Conservation (phyloP, 768 basidiomycete species). For the Leucosporidium creatinivorum region DNA sequence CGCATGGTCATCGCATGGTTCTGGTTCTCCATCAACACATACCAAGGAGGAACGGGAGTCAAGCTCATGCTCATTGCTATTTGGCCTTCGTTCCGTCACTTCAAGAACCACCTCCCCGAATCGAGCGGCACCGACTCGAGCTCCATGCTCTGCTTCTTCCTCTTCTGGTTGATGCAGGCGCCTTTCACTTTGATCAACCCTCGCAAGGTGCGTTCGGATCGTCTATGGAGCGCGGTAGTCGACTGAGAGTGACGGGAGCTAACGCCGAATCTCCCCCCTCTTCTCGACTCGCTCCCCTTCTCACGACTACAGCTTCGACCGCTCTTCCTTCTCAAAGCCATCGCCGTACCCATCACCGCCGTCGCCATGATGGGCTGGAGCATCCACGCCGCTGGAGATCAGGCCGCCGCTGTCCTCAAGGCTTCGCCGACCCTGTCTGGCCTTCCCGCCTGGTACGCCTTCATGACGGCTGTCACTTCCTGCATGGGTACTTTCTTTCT, state of each 20-base stretch:
- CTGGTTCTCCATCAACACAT: conserved; percentile 20
- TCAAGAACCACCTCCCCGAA: conserved; percentile 36
- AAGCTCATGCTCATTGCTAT: conserved; percentile 29
- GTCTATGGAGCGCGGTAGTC: no score
- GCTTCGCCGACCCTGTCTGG: conserved; percentile 9
- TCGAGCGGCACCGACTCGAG: conserved; percentile 32
- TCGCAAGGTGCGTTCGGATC: no score
- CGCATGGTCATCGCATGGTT: conserved; percentile 10
- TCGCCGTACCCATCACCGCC: conserved; percentile 24
- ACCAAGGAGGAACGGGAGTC: conserved; percentile 30
- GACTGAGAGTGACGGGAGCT: no score
- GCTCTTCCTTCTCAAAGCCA: conserved; percentile 29
- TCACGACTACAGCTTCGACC: conserved; percentile 12
- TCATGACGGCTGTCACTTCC: conserved; percentile 26
- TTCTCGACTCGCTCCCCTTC: background rate
- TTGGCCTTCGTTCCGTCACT: conserved; percentile 27
- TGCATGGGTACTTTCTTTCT: conserved; percentile 22
- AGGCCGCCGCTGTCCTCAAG: conserved; percentile 7
- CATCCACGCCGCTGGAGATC: conserved; percentile 22
- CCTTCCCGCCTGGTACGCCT: conserved; percentile 13
- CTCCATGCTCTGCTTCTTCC: conserved; percentile 32
- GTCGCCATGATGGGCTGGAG: conserved; percentile 28
- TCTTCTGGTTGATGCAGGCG: conserved; percentile 19
- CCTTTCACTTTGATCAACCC: no score
- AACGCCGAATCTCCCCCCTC: background rate